Conservation (phyloP, 148 eudicot genomes). For the Gaultheria prostrata region DNA sequence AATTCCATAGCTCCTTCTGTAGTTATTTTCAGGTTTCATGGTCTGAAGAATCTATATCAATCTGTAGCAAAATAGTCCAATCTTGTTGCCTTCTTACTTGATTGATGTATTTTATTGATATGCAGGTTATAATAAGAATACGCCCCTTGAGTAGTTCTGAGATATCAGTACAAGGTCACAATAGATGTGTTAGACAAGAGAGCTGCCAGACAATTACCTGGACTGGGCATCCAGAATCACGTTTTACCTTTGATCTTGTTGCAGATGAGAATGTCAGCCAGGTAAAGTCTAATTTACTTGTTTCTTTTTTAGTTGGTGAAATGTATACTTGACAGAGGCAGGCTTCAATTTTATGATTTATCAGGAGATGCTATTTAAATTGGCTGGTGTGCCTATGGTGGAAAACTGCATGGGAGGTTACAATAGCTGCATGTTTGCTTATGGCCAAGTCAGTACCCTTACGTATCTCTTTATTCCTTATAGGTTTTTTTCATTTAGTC, state of each 20-base stretch:
- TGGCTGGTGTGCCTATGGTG: slow-evolving; percentile 97
- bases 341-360: slow-evolving; percentile 16
- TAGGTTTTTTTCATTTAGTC: background rate
- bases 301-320: background rate
- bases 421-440: slow-evolving; percentile 99
- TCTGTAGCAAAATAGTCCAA: background rate
- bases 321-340: background rate
- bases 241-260: slow-evolving; percentile 90
- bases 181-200: slow-evolving; percentile 82
- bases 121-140: slow-evolving; percentile 84
- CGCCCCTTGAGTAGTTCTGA: slow-evolving; percentile 87
- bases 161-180: slow-evolving; percentile 72
- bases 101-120: background rate
- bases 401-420: slow-evolving; percentile 93
- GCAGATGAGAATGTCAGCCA: slow-evolving; percentile 94
- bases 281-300: slow-evolving; percentile 33
- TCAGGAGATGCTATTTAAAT: slow-evolving; percentile 90
- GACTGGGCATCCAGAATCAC: slow-evolving; percentile 98
- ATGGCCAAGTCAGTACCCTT: slow-evolving; percentile 75
- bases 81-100: background rate
- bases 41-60: background rate
- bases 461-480: background rate
- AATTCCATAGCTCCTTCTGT: background rate
- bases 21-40: background rate
- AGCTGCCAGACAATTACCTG: slow-evolving; percentile 82